Evolutionary conservation across 495 filamentous ascomycete genomes (phyloP).

Genomic region (Clohesyomyces aquaticus): DNA sequence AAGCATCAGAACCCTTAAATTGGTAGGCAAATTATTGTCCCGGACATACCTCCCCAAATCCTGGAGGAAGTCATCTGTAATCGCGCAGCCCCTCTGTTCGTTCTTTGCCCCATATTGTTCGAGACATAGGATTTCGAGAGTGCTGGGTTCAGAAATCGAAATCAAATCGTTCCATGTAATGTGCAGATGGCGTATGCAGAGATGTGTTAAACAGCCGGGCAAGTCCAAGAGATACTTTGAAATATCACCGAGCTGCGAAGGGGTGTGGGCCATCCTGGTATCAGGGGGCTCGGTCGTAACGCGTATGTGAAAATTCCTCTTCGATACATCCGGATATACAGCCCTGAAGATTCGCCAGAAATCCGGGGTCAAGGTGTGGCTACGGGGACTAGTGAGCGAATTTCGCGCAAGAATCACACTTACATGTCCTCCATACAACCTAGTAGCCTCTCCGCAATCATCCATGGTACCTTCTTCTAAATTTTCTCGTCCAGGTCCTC

Average conservation of each 20-base stretch:
- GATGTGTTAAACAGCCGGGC: constrained; percentile 15
- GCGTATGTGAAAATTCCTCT: constrained; percentile 3
- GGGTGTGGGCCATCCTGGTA: background rate
- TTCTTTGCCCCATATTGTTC: constrained; percentile 3
- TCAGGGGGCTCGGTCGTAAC: background rate
- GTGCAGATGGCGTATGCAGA: constrained; percentile 12
- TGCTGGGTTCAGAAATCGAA: constrained; percentile 7
- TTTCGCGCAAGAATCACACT: background rate
- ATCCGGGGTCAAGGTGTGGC: constrained; percentile 18
- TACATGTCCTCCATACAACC: background rate
- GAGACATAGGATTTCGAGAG: constrained; percentile 19
- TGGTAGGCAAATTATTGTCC: background rate
- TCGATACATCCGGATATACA: constrained; percentile 4
- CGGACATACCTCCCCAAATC: constrained; percentile 10
- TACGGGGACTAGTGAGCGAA: background rate
- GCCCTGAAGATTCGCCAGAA: constrained; percentile 22
- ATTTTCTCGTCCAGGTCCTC: background rate
- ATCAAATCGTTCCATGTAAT: background rate
- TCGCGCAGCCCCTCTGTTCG: background rate
- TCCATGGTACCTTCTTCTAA: background rate
- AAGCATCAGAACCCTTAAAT: constrained; percentile 22
- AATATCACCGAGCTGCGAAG: background rate
- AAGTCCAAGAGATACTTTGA: too few relatives aligned
- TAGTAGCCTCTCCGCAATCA: background rate
- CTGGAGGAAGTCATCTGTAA: background rate